These are phyloP conservation scores for Inonotus hispidus DNA, from an alignment of 1,284 basidiomycete species.

Conservation along the genomic window DNA sequence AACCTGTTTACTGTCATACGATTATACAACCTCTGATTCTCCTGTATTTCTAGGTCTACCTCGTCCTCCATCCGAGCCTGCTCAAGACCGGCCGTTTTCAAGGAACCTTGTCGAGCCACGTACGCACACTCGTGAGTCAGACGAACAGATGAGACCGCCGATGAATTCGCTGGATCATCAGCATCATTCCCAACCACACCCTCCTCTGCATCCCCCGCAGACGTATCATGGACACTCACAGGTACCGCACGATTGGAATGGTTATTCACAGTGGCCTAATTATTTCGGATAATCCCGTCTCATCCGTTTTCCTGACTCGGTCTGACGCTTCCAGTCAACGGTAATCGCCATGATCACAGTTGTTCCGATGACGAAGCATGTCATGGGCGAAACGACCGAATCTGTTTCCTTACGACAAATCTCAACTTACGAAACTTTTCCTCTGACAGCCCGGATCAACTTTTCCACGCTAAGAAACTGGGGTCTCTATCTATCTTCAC, in stretches of 20 bases:
- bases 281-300: not conserved
- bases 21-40: not conserved
- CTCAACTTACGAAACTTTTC: no score
- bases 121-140: not conserved
- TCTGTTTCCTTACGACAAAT: no score
- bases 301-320: not conserved
- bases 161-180: not conserved
- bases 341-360: not conserved
- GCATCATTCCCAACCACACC: not conserved
- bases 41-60: not conserved
- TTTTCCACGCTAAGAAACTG: no score
- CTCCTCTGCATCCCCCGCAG: not conserved
- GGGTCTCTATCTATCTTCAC: no score
- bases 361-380: not conserved
- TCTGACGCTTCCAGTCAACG: not conserved
- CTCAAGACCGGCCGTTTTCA: conserved; percentile 3
- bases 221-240: not conserved
- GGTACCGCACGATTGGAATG: not conserved
- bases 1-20: not conserved
- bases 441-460: no score
- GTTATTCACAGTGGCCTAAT: not conserved
- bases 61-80: not conserved
- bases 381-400: not conserved
- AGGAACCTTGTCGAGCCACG: not conserved
- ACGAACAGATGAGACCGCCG: not conserved